These are phyloP conservation scores for Parietaria judaica DNA, from an alignment of 306 rosid species.

Conservation along the genomic window DNA sequence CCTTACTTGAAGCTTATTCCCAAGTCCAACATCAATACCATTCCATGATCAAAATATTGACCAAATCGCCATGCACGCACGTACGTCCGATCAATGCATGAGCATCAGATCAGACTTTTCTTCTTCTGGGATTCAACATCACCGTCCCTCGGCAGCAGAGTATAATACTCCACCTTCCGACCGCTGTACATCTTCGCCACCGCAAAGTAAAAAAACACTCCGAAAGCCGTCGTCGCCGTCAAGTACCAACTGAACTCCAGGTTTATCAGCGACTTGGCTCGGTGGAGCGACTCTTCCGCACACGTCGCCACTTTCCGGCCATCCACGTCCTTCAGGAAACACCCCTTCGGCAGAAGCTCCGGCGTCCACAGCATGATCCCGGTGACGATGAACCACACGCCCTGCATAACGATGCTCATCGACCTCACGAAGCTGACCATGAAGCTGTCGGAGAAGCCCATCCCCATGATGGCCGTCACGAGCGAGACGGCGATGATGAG, in stretches of 20 bases:
- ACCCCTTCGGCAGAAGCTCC: slow-evolving; percentile 46
- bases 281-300: slow-evolving; percentile 32
- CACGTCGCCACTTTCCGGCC: slow-evolving; percentile 69
- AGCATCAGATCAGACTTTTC: too few species aligned
- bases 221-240: slow-evolving; percentile 30
- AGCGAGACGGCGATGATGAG: slow-evolving; percentile 35
- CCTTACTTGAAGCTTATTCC: too few species aligned
- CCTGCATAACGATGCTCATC: slow-evolving; percentile 48
- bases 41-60: too few species aligned
- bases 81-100: too few species aligned
- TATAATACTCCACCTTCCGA: slow-evolving; percentile 20
- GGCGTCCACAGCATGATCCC: slow-evolving; percentile 80
- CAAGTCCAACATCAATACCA: too few species aligned
- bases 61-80: too few species aligned
- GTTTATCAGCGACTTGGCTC: slow-evolving; percentile 53
- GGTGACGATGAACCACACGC: slow-evolving; percentile 58
- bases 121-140: slow-evolving; percentile 56
- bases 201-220: slow-evolving; percentile 31
- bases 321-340: slow-evolving; percentile 40
- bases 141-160: slow-evolving; percentile 29
- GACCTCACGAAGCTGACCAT: slow-evolving; percentile 57
- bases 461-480: slow-evolving; percentile 44
- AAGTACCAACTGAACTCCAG: slow-evolving; percentile 68
- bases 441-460: slow-evolving; percentile 39
- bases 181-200: slow-evolving; percentile 30